A percentile compares a stretch with the other conserved stretches of the same genome.
These are phyloP conservation scores for Melanomma pulvis-pyrius DNA, from an alignment of 495 filamentous ascomycete species.

Conservation along the genomic window DNA sequence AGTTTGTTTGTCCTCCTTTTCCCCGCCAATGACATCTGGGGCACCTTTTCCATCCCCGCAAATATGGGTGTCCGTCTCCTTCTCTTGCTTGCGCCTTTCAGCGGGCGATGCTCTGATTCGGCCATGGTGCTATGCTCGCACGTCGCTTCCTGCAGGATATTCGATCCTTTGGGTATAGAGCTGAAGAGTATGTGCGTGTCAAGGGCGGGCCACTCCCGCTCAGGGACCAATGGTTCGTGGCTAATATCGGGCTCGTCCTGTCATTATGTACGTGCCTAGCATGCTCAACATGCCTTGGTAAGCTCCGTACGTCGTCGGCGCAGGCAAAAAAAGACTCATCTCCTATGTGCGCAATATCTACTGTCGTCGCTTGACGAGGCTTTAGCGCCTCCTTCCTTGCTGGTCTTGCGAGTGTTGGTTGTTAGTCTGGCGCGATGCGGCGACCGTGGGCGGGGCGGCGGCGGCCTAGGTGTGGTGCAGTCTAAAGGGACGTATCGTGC, in stretches of 20 bases:
- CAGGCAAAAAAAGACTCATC: not conserved
- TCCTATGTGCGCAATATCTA: not conserved
- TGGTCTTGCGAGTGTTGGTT: not conserved
- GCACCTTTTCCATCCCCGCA: not conserved
- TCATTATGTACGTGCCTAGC: not conserved
- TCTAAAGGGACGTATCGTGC: too few relatives aligned
- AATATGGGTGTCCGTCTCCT: not conserved
- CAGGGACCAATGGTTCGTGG: slow-evolving; percentile 25
- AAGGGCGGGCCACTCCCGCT: slow-evolving; percentile 10
- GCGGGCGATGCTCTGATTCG: not conserved
- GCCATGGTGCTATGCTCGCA: not conserved
- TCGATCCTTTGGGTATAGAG: slow-evolving; percentile 6
- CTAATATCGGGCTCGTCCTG: slow-evolving; percentile 9
- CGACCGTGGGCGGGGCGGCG: not conserved
- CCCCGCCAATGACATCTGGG: not conserved
- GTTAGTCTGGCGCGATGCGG: not conserved
- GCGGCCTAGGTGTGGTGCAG: too few relatives aligned
- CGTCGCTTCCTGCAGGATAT: slow-evolving; percentile 5
- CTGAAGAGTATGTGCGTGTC: slow-evolving; percentile 5
- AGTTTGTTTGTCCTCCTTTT: not conserved
- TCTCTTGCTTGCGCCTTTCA: not conserved
- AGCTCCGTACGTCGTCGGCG: not conserved
- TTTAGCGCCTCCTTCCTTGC: not conserved
- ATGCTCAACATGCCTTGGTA: not conserved
- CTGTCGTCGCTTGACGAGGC: not conserved